Evolutionary conservation across 768 basidiomycete species (phyloP).

Genomic region (Lactarius evosmus): DNA sequence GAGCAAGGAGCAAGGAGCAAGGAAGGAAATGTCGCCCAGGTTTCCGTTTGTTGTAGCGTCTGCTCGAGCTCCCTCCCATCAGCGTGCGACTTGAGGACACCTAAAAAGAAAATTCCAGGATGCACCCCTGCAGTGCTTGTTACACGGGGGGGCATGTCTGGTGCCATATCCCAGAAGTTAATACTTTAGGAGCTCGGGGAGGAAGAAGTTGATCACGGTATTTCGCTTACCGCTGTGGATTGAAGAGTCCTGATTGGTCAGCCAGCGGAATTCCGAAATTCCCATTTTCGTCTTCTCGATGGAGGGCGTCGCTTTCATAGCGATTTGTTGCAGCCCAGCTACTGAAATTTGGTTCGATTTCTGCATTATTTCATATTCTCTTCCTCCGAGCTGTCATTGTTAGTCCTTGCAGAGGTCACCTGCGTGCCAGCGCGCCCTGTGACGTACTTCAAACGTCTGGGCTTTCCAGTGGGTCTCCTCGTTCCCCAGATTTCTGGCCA

Average conservation of each 20-base stretch:
- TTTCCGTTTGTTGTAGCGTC: not conserved
- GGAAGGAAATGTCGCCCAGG: slow-evolving; percentile 38
- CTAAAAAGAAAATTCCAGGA: slow-evolving; percentile 49
- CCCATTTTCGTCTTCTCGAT: too few relatives aligned
- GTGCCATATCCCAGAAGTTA: not conserved
- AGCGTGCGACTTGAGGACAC: slow-evolving; percentile 42
- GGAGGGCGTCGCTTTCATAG: not conserved
- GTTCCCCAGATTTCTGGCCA: too few relatives aligned
- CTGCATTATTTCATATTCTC: not conserved
- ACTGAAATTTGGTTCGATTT: not conserved
- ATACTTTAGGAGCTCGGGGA: not conserved
- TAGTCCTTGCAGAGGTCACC: too few relatives aligned
- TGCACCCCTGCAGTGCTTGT: too few relatives aligned
- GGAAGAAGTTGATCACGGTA: too few relatives aligned
- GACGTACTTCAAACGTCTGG: too few relatives aligned
- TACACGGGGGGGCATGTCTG: slow-evolving; percentile 55
- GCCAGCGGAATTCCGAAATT: too few relatives aligned
- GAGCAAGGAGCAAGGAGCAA: slow-evolving; percentile 25
- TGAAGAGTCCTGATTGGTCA: not conserved
- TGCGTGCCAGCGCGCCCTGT: too few relatives aligned
- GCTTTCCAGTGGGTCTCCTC: too few relatives aligned
- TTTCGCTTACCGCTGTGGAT: slow-evolving; percentile 50
- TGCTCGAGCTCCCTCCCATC: not conserved
- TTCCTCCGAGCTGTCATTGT: too few relatives aligned
- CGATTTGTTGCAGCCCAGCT: too few relatives aligned